Evolutionary conservation across 164 flowering plant species (phyloP), one percentile per base, ranked within the genome.

Genomic region (Stephania cephalantha): DNA sequence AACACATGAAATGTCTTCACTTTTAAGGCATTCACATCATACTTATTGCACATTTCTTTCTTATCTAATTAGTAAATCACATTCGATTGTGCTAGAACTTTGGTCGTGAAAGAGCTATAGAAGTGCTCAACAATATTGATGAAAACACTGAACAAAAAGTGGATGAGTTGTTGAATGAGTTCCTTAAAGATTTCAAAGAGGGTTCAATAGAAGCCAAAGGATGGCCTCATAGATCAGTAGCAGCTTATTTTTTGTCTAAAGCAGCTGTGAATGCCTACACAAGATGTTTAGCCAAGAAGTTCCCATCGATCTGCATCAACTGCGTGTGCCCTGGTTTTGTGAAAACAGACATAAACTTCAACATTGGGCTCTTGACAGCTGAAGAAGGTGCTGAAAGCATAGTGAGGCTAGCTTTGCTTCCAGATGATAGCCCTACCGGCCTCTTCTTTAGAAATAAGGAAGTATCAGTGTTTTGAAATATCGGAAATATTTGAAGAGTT

Each of bases 281-380:
- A 31, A 72, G 74, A 73, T 61, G 75, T 11, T n/a, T 75, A 18
- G 83, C 81, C 9, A 63, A 48, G 22, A 78, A 78, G 15, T 30
- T 53, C 66, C 74, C 74, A 0, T 13, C 45, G 53, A 29, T 72
- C 25, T 8, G 7, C 45, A 55, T 52, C 29, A 52, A 72, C 22
- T 48, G 61, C 15, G 73, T 71, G 31, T 18, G 17, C 52, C 73
- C 73, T 50, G 73, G 73, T 48, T 53, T 4, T 31, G 74, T 72
- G 1, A 17, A 72, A 72, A 72, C 74, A 31, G 74, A 72, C 25
- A 52, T 53, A 8, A 11, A 29, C 3, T 13, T 8, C 35, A 31
- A 30, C 5, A 29, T 20, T 8, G 74, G 74, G 46, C 11, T 31
- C 9, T 55, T 72, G 20, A 48, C 46, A 15, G 69, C 42, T 58